phyloP scores from a whole-genome alignment of 257 asterid genomes.

The Buddleja alternifolia region DNA sequence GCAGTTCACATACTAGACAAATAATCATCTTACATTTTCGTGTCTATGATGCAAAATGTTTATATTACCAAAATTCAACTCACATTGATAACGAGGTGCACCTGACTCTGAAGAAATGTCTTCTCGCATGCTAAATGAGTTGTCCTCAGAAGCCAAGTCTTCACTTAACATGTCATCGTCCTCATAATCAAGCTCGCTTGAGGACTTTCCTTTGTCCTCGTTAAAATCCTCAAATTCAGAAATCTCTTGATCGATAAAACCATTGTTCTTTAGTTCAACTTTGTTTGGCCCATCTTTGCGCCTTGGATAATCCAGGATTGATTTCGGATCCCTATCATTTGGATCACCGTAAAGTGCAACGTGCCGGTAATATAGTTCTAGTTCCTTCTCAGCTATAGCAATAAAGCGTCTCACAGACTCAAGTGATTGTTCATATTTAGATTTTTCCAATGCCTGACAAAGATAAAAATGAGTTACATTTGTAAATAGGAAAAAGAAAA shows the following conservation, averaged over 20 bases:
- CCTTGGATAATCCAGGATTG: constrained; percentile 49
- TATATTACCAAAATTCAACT: background rate
- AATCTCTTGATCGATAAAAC: constrained; percentile 36
- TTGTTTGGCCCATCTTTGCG: constrained; percentile 8
- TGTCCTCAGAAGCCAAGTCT: constrained; percentile 30
- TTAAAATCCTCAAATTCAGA: constrained; percentile 40
- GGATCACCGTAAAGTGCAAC: constrained; percentile 86
- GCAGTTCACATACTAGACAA: background rate
- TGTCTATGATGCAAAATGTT: background rate
- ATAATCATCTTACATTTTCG: background rate
- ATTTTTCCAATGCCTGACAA: constrained; percentile 83
- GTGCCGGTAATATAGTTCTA: constrained; percentile 85
- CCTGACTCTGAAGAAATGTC: background rate
- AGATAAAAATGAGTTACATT: background rate
- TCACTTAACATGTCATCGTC: constrained; percentile 33
- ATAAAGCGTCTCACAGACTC: constrained; percentile 86
- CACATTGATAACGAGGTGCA: background rate
- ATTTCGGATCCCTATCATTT: constrained; percentile 59
- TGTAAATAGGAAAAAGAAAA: background rate
- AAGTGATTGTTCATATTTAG: constrained; percentile 88
- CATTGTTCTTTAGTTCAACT: constrained; percentile 16
- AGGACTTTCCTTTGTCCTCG: constrained; percentile 23
- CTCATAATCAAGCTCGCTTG: constrained; percentile 32
- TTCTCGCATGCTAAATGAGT: background rate
- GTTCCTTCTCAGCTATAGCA: constrained; percentile 87